Base-by-base conservation (phyloP, 2,329 filamentous ascomycete genomes). In the Macrophomina pseudophaseolina region DNA sequence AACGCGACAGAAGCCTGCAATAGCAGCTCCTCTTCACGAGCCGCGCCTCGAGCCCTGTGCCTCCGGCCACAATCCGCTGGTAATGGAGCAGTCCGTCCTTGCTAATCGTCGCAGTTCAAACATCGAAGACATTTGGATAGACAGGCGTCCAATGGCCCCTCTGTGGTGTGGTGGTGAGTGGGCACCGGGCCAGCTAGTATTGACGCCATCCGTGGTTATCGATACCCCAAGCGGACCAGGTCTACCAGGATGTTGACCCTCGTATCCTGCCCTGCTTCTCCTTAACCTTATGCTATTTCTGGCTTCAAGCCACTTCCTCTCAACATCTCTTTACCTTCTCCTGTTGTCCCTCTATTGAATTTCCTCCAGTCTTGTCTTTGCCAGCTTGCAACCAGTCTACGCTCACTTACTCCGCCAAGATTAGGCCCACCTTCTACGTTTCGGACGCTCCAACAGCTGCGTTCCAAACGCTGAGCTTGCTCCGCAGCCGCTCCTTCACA, bases 211-310 rank as follows among this genome's bases (percentile, higher is more conserved):
- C 8, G 42, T 35, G 58, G 42, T 49, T 62, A 62, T 62, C 58
- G 58, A 49, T 62, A 49, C 58, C 58, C n/a, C 58, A 62, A 62
- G 40, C 44, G 58, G 58, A 62, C 58, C 40, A n/a, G 30, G 9
- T 11, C 42, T 49, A 42, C 58, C 42, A 62, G 58, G 58, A 48
- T 62, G 12, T 5, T n/a, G 28, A 56, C 54, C 28, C 54, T 38
- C 33, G 52, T 44, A 44, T 44, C 54, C 40, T 38, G 30, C 42
- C 44, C 32, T 48, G 42, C 58, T 28, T 49, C 58, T 62, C 58
- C 58, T 62, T 62, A 62, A 62, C 58, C 44, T 48, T 35, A 8
- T 23, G 58, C 28, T 62, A 62, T 62, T 62, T 62, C 58, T 49
- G 40, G 58, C 58, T 48, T 48, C 42, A 48, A 44, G 35, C 53